Evolutionary conservation across 225 moss, liverwort and hornwort genomes (phyloP), one percentile per base, ranked within the genome.

Genomic region (Physcomitrium patens): DNA sequence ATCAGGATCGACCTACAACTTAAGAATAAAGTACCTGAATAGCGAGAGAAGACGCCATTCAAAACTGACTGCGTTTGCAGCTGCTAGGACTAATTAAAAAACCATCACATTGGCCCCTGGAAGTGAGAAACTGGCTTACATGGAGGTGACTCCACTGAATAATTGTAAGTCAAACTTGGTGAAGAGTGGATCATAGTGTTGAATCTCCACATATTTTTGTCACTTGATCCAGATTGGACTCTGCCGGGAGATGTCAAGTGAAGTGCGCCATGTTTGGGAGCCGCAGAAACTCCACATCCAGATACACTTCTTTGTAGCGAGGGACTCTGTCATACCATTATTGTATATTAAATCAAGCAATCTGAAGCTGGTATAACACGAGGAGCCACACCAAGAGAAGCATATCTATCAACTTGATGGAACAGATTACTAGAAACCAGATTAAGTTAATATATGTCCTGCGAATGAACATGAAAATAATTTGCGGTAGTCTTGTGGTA

Each of bases 161-260:
- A 77, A 14, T 62, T 69, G 54, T 52, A 51, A 14, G 62, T 51
- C 61, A 77, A 70, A 77, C 31, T 63, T 12, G 77, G 77, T 54
- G 77, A 77, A 44, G 69, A 49, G 52, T 77, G 77, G 26, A 77
- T 52, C 62, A 63, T 52, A 51, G 77, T 77, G 23, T 77, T 77
- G 9, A 77, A 70, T 24, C 77, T 77, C 77, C 77, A 64, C 49
- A 63, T 70, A 8, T 77, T 63, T 7, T 45, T 70, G 52, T 53
- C 62, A 31, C 10, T n/a, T 20, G 77, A 61, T 50, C 67, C 67
- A 59, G 22, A 66, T 23, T 55, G 65, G 37, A 58, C 26, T 18
- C 41, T 60, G 14, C 45, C 27, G 20, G 58, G 19, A 10, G 45
- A 27, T 43, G 53, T 59, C 24, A 55, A 24, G 42, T 77, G 61